phyloP scores from a whole-genome alignment of 75 land plant species.

The Sequoiadendron giganteum region DNA sequence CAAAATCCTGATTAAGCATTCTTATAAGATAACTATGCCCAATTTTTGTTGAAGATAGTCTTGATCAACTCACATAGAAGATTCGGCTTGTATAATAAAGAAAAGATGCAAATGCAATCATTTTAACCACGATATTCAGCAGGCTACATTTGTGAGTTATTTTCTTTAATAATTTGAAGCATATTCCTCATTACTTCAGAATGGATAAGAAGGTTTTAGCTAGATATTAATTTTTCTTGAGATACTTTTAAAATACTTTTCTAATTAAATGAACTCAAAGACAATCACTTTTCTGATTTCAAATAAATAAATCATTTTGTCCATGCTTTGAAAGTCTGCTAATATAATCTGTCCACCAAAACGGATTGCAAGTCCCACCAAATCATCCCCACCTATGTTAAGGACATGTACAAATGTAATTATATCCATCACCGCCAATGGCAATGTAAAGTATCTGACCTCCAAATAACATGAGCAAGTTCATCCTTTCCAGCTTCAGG shows the following conservation, averaged over 20 bases:
- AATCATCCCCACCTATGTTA: neutral
- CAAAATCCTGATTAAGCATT: neutral
- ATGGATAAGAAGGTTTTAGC: neutral
- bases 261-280: neutral
- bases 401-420: neutral
- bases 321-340: neutral
- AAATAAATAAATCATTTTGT: neutral
- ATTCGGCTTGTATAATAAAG: neutral
- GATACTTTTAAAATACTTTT: neutral
- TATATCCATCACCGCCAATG: neutral
- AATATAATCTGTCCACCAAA: neutral
- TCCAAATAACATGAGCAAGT: slow-evolving; percentile 74
- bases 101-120: neutral
- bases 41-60: neutral
- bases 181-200: neutral
- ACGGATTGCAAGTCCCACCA: neutral
- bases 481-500: slow-evolving; percentile 80
- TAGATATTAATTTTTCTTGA: neutral
- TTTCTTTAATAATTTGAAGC: neutral
- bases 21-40: neutral
- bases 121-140: neutral
- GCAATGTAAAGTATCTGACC: slow-evolving; percentile 32
- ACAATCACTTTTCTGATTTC: neutral
- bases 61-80: neutral
- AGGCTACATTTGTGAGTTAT: neutral